Base-by-base conservation (phyloP, 306 rosid species). In the Citrullus amarus region DNA sequence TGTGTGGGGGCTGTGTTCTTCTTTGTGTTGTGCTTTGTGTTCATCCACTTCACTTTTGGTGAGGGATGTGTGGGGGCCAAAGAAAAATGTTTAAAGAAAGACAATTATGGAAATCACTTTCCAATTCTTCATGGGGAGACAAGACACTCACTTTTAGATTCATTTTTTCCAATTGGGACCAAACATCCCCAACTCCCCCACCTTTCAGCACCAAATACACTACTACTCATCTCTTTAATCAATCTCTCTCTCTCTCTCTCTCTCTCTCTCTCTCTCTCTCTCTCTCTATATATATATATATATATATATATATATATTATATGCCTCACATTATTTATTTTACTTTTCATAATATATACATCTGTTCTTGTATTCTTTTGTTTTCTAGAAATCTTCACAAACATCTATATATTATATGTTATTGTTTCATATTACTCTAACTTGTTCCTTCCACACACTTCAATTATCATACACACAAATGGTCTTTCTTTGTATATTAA, bases 91-190 rank as follows among this genome's bases (percentile, higher is more conserved):
- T 60, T 80, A 70, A 80, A 82, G 76, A 87, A 85, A 90, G 93
- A 90, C 86, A 89, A 92, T 94, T 81, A 88, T 90, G 89, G 60
- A 80, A 82, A 67, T 82, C 80, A 84, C 83, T 86, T 91, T 83
- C 80, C 84, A 87, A 48, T 86, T 89, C 88, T 87, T 86, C 92
- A 85, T 85, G 85, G 83, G 88, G 90, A 82, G 93, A 87, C 91
- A 92, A 80, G 85, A 79, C 91, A 88, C 81, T 78, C 86, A 41
- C 34, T 59, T 76, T 77, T 77, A 57, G 34, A 91, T 81, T 88
- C 90, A 88, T 85, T 92, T 91, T 57, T 89, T 86, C 85, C 77
- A 84, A 85, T 81, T 86, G 90, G 91, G 86, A 78, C 88, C 95
- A 79, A 60, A 50, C 78, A 71, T 78, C 79, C 36, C 55, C 63